Evolutionary conservation across 345 rosid species (phyloP), one percentile per base, ranked within the genome.

Genomic region (Acer saccharum): DNA sequence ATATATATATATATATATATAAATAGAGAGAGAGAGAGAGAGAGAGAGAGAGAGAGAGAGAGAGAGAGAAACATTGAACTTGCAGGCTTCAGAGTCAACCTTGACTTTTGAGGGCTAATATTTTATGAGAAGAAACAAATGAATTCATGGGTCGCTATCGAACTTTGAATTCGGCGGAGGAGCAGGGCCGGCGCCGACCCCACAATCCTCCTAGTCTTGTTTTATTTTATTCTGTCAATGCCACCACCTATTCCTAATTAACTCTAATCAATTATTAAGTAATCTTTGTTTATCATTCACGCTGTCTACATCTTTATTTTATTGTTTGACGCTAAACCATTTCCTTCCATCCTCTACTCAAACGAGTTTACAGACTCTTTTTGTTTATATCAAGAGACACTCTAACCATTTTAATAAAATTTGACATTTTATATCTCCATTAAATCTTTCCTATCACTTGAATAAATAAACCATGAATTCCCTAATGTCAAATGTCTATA

Each of bases 171-270:
- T 69, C 32, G 3, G 3, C 32, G 72, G 71, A 74, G 80, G 21
- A 44, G 81, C 76, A 65, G 83, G 91, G 95, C 86, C 89, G 90
- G 92, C 92, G 87, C 95, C 89, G 90, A 86, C 93, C 87, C 84
- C 81, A 76, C 86, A 62, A 18, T 10, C 64, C 77, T 29, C 64
- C 43, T 4, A 43, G 60, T 44, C 71, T 35, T 7, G 27, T 78
- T 23, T 50, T 62, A 11, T 72, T 66, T 65, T 39, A 76, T 25
- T 25, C 1, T 25, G 27, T 25, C 27, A 25, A 25, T 25, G 27
- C 27, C 27, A 25, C 27, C 27, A 25, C 27, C 27, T 25, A 25
- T 35, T 35, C 43, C 23, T 8, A 43, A 43, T 43, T 8, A 43
- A 43, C 46, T 61, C 57, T 46, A 64, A 65, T 35, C 68, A 68